These are phyloP conservation scores for Emericellopsis terricola DNA, from an alignment of 495 filamentous ascomycete species.

Conservation along the genomic window DNA sequence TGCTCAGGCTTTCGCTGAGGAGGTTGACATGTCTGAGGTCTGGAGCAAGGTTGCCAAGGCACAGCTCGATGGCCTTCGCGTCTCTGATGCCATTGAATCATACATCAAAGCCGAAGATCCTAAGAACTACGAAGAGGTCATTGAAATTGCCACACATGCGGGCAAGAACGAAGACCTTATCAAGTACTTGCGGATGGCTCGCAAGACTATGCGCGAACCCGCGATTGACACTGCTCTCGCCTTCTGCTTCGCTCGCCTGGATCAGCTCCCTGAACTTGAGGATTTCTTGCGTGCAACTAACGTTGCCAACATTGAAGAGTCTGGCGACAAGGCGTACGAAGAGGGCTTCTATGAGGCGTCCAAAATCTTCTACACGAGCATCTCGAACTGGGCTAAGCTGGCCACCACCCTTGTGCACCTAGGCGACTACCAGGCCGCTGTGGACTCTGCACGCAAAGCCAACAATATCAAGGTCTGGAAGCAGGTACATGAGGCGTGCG, in stretches of 20 bases:
- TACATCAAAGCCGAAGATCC: constrained; percentile 93
- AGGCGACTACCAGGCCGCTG: constrained; percentile 91
- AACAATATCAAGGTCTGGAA: constrained; percentile 99
- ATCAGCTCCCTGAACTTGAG: constrained; percentile 84
- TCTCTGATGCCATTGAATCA: constrained; percentile 85
- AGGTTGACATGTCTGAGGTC: constrained; percentile 88
- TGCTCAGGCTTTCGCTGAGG: constrained; percentile 90
- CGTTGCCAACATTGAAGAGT: constrained; percentile 86
- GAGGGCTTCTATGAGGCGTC: constrained; percentile 91
- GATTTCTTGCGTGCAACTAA: constrained; percentile 92
- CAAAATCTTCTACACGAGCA: constrained; percentile 97
- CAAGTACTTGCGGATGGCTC: constrained; percentile 92
- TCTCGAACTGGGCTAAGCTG: constrained; percentile 99
- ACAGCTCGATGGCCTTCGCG: constrained; percentile 87
- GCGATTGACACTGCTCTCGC: constrained; percentile 86
- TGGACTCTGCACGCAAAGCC: constrained; percentile 96
- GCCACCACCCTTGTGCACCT: constrained; percentile 93
- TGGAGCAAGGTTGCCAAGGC: constrained; percentile 99
- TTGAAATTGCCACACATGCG: constrained; percentile 87
- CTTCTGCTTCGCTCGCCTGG: constrained; percentile 80
- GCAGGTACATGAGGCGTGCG: constrained; percentile 93
- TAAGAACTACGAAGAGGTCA: constrained; percentile 85
- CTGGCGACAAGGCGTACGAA: constrained; percentile 92
- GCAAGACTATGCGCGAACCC: constrained; percentile 89
- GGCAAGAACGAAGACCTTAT: constrained; percentile 97